Conservation (phyloP, 129 eudicot genomes). For the Heracleum sosnowskyi region DNA sequence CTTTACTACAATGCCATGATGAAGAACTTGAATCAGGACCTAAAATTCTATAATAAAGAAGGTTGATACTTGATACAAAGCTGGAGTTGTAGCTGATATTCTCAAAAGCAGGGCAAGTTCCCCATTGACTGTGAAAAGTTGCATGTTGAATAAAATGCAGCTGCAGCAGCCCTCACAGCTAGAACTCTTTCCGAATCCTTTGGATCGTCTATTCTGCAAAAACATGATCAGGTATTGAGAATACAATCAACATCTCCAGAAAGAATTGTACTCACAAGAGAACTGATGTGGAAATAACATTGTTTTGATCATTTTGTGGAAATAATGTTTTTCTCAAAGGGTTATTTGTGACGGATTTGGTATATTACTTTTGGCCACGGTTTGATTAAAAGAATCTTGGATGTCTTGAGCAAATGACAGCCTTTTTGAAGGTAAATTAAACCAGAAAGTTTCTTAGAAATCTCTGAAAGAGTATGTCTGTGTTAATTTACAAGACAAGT, state of each 20-base stretch:
- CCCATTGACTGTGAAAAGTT: constrained; percentile 48
- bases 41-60: constrained; percentile 1
- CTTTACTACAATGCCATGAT: not conserved
- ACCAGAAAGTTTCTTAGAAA: not conserved
- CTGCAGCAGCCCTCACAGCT: constrained; percentile 78
- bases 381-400: not conserved
- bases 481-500: not conserved
- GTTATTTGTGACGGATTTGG: not conserved
- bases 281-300: not conserved
- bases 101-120: constrained; percentile 52
- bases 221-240: constrained; percentile 6
- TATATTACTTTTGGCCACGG: not conserved
- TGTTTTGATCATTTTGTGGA: not conserved
- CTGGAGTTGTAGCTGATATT: constrained; percentile 14
- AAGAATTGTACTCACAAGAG: not conserved
- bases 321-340: not conserved
- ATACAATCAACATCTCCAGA: not conserved
- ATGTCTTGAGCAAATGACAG: not conserved
- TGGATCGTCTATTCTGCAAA: constrained; percentile 37
- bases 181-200: constrained; percentile 43
- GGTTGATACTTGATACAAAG: constrained; percentile 7
- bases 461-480: not conserved
- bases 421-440: not conserved
- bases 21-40: not conserved
- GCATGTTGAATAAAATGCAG: constrained; percentile 85